A percentile compares a stretch with the other conserved stretches of the same genome.
Conservation (phyloP, 495 filamentous ascomycete species). For the Apiosordaria backusii region DNA sequence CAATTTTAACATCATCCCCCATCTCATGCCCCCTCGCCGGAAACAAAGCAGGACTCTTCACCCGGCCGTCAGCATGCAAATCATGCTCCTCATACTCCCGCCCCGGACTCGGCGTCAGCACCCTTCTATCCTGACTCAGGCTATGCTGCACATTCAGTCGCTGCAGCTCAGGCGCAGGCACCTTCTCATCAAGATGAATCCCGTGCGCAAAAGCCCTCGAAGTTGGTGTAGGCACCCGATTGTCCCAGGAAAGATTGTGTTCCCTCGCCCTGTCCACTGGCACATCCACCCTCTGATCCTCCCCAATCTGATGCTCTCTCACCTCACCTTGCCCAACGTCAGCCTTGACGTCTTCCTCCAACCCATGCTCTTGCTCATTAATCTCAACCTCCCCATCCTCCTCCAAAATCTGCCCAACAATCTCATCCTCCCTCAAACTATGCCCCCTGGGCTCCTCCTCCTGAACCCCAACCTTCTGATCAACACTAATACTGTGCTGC, state of each 20-base stretch:
- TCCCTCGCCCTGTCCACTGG: constrained; percentile 6
- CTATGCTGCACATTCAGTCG: constrained; percentile 16
- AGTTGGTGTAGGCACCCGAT: constrained; percentile 7
- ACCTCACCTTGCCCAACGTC: background rate
- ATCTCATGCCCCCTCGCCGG: constrained; percentile 17
- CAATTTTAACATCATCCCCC: constrained; percentile 8
- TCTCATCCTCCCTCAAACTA: background rate
- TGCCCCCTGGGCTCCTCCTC: background rate
- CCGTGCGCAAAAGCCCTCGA: constrained; percentile 10
- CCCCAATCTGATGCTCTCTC: background rate
- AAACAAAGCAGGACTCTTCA: constrained; percentile 9
- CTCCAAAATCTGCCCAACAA: background rate
- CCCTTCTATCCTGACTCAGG: constrained; percentile 14
- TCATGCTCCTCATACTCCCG: constrained; percentile 14
- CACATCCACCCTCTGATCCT: background rate
- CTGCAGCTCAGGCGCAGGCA: constrained; percentile 19
- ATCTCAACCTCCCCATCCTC: background rate
- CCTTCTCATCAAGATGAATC: constrained; percentile 18
- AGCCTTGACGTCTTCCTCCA: background rate
- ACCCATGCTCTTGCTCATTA: background rate
- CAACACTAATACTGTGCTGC: constrained; percentile 14
- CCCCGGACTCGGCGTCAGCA: constrained; percentile 14
- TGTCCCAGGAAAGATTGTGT: constrained; percentile 22
- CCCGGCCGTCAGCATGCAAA: constrained; percentile 16
- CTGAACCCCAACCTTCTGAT: background rate